Evolutionary conservation across 352 stramenopile genomes (phyloP), one percentile per base, ranked within the genome.

Genomic region (Halophytophthora batemanensis): DNA sequence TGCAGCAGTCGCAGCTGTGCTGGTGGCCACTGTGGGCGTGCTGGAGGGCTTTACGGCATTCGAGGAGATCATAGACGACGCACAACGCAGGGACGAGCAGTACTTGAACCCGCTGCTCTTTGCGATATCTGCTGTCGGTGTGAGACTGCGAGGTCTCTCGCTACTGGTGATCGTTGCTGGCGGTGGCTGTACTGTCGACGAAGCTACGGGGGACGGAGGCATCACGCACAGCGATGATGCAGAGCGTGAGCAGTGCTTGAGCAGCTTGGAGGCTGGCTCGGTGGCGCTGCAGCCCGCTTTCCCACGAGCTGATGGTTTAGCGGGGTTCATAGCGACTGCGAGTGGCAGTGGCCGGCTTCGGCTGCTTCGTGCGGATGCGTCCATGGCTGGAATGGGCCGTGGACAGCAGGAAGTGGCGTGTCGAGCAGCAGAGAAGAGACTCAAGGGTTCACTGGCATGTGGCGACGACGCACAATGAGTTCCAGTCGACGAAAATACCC

Each of bases 31-130:
- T 42, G 19, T 25, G 44, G 22, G 56, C 17, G 44, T 15, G 18
- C 23, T 50, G 28, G 44, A 63, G 50, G 36, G 22, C 15, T 33
- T 38, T n/a, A 22, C 22, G 1, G 25, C n/a, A 2, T 31, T 7
- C 6, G 48, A 18, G 4, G 42, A 47, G 18, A 35, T 34, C 12
- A 54, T 48, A 6, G 56, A 53, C 0, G 67, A 76, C 19, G 45
- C 14, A 48, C 64, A 81, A 25, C 62, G 64, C 2, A 59, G 65
- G 2, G 69, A 61, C 3, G 66, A 69, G 37, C 66, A 77, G 12
- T 64, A 68, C 29, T 64, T 68, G 55, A 59, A 77, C 15, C 14
- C 43, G 12, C 70, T 56, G n/a, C 25, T 4, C 25, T 56, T 50
- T 41, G 44, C 41, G 37, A 46, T 17, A 19, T 40, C 11, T 8